A percentile compares a stretch with the other conserved stretches of the same genome.
Evolutionary conservation across 805 yeast species (phyloP).

Genomic region (Candida broadrunensis): DNA sequence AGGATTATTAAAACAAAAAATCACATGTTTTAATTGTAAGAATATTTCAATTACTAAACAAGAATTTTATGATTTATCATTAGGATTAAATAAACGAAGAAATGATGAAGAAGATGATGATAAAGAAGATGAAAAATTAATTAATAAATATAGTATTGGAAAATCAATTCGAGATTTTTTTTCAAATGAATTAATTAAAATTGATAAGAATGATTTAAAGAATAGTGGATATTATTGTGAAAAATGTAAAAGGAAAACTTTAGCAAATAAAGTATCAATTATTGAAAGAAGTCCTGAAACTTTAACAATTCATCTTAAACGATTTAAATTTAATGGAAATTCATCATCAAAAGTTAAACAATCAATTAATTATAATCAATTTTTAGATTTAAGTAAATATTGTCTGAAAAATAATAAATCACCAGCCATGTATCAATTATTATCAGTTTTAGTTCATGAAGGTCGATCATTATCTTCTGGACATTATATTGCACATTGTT

Average conservation of each 20-base stretch:
- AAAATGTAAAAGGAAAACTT: conserved; percentile 71
- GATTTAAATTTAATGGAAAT: conserved; percentile 84
- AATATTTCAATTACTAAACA: conserved; percentile 83
- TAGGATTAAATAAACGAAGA: conserved; percentile 59
- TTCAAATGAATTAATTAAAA: conserved; percentile 71
- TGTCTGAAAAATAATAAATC: conserved; percentile 14
- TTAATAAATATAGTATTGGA: conserved; percentile 58
- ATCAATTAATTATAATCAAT: conserved; percentile 75
- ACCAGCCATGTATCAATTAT: conserved; percentile 63
- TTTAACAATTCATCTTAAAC: conserved; percentile 78
- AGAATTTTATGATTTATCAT: conserved; percentile 88
- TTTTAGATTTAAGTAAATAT: conserved; percentile 68
- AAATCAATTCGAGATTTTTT: conserved; percentile 79
- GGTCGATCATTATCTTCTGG: conserved; percentile 92
- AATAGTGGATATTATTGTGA: conserved; percentile 82
- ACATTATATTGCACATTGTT: conserved; percentile 87
- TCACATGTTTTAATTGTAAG: conserved; percentile 80
- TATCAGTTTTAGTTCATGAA: conserved; percentile 87
- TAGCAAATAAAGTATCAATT: conserved; percentile 71
- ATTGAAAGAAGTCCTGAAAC: conserved; percentile 87
- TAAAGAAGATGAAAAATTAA: not conserved
- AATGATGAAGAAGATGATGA: conserved; percentile 13
- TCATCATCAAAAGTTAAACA: conserved; percentile 84
- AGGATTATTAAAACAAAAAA: conserved; percentile 80
- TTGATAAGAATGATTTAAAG: conserved; percentile 57